A percentile compares a stretch with the other conserved stretches of the same genome.
Evolutionary conservation across 371 early-diverging fungal genomes (phyloP).

Genomic region (Mortierella sp.): DNA sequence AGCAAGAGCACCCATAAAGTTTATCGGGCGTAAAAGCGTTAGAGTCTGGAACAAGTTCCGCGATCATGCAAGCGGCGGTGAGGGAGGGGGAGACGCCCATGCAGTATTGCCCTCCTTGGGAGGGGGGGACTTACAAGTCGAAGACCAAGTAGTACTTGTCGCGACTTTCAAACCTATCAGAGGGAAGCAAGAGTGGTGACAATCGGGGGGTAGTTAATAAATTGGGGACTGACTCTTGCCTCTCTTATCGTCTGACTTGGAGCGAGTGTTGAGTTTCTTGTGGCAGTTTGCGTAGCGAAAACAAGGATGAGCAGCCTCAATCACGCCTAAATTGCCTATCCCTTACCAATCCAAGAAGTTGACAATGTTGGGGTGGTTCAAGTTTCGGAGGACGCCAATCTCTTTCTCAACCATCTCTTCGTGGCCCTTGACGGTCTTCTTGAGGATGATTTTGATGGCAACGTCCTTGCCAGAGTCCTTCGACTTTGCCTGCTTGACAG

Average conservation of each 20-base stretch:
- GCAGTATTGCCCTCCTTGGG: background rate
- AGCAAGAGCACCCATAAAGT: background rate
- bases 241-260: no score
- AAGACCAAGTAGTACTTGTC: conserved; percentile 91
- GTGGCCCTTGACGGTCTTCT: conserved; percentile 70
- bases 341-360: conserved; percentile 82
- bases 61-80: background rate
- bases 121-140: conserved; percentile 68
- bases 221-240: no score
- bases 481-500: conserved; percentile 73
- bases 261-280: no score
- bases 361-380: conserved; percentile 87
- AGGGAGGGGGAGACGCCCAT: background rate
- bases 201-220: no score
- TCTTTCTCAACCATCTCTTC: conserved; percentile 82
- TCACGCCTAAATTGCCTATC: no score
- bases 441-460: conserved; percentile 86
- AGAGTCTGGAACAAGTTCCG: conserved; percentile 3
- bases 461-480: conserved; percentile 67
- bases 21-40: background rate
- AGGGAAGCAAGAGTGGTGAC: no score
- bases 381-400: conserved; percentile 69
- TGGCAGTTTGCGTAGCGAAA: no score
- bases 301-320: no score
- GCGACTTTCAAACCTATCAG: conserved; percentile 58